These are phyloP conservation scores for Carex parvula DNA, from an alignment of 176 grass and related monocot genomes.

Conservation along the genomic window DNA sequence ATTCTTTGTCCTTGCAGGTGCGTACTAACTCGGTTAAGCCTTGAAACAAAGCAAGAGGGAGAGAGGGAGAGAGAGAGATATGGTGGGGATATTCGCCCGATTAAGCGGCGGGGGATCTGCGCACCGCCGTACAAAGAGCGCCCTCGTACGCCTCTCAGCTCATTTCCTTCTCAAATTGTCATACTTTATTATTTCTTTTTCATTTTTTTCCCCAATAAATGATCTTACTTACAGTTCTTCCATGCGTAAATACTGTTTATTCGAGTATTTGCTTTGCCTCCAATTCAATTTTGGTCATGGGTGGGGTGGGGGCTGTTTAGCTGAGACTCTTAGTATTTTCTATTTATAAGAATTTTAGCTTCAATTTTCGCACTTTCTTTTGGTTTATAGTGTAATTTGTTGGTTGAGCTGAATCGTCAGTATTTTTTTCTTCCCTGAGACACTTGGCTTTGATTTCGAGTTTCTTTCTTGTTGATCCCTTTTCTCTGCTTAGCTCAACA, in stretches of 20 bases:
- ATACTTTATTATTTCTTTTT: neutral
- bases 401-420: neutral
- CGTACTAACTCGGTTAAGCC: neutral
- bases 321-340: slow-evolving; percentile 28
- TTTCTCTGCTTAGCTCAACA: neutral
- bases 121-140: slow-evolving; percentile 80
- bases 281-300: slow-evolving; percentile 6
- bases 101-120: slow-evolving; percentile 37
- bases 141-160: slow-evolving; percentile 35
- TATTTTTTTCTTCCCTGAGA: neutral
- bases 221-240: slow-evolving; percentile 26
- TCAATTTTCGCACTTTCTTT: slow-evolving; percentile 1
- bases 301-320: slow-evolving; percentile 31
- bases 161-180: neutral
- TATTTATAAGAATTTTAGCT: slow-evolving; percentile 3
- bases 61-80: neutral
- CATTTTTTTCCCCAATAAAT: too few relatives aligned
- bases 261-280: slow-evolving; percentile 24
- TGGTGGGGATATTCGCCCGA: slow-evolving; percentile 86
- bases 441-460: neutral
- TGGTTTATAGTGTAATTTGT: neutral
- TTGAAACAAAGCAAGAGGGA: neutral
- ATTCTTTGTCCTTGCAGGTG: neutral
- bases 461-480: neutral
- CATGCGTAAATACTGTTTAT: neutral